Evolutionary conservation across 2,329 filamentous ascomycete species (phyloP), one percentile per base, ranked within the genome.

Genomic region (Magnaporthiopsis incrustans): DNA sequence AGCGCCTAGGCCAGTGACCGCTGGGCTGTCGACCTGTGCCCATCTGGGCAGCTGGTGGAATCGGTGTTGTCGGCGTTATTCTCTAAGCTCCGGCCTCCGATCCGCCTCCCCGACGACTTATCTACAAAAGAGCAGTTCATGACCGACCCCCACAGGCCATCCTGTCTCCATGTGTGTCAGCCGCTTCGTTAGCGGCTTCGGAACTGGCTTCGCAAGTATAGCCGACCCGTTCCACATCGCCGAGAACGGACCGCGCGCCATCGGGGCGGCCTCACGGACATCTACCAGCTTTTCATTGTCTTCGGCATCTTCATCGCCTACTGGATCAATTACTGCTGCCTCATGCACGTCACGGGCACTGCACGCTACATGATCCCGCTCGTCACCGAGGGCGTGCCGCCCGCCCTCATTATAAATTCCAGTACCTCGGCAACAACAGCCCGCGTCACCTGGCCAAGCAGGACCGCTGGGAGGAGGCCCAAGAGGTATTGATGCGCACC

Each of bases 141-240:
- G n/a, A n/a, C n/a, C n/a, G n/a, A n/a, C 4, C 22, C 44, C 22
- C 4, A 11, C 44, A 53, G 73, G 73, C 1, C 68, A 71, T 53
- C 57, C 73, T 0, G 62, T 72, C 3, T 68, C 67, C 63, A 72
- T 72, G 27, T 72, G 73, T 35, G 67, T 70, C 67, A 72, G 74
- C 63, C 67, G 77, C 64, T 80, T 86, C 59, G 73, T 86, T 30
- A 81, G 80, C 64, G 85, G 84, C 59, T 71, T 87, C 8, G 79
- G 77, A 64, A 75, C 81, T 11, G 79, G 78, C 22, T 78, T 77
- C 61, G 79, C 81, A 57, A 82, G 80, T 38, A 85, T 85, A 78
- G 79, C 86, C 64, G 82, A 82, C 3, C 85, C 85, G 3, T 78
- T 84, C 0, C 87, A 86, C 71, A 82, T 88, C 35, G 81, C 83